These are phyloP conservation scores for Chlorella sp. DNA, from an alignment of 139 green algal species.

Conservation along the genomic window DNA sequence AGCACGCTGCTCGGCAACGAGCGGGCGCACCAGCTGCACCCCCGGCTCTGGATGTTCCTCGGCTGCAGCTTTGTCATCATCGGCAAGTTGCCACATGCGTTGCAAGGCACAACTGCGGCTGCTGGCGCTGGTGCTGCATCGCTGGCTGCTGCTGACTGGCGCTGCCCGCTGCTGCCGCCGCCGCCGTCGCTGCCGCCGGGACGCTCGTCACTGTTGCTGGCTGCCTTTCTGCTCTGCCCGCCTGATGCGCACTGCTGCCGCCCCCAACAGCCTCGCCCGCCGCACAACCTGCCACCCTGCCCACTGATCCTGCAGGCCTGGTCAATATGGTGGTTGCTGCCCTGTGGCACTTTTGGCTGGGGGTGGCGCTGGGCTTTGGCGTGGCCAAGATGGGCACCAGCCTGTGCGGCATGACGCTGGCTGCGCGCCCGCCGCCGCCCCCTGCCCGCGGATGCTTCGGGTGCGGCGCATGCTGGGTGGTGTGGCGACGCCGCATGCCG, in stretches of 20 bases:
- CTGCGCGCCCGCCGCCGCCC: slow-evolving; percentile 15
- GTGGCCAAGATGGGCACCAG: slow-evolving; percentile 34
- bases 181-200: not conserved
- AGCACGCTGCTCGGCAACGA: not conserved
- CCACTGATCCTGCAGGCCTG: slow-evolving; percentile 29
- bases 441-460: slow-evolving; percentile 22
- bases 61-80: slow-evolving; percentile 3
- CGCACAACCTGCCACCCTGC: too few relatives aligned
- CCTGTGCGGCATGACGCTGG: slow-evolving; percentile 31
- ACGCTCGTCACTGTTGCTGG: not conserved
- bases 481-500: too few relatives aligned
- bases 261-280: too few relatives aligned
- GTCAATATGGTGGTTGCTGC: slow-evolving; percentile 13
- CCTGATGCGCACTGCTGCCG: too few relatives aligned
- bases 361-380: slow-evolving; percentile 28
- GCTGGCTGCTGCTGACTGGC: too few relatives aligned
- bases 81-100: not conserved
- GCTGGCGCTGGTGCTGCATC: too few relatives aligned
- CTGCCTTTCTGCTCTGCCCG: too few relatives aligned
- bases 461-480: too few relatives aligned
- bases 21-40: not conserved
- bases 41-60: slow-evolving; percentile 18
- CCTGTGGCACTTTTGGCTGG: slow-evolving; percentile 21
- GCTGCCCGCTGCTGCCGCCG: not conserved
- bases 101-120: too few relatives aligned